Percentiles rank a stretch among this genome's conserved stretches.
Conservation (phyloP, 2,329 filamentous ascomycete species). For the Phoma sp. region DNA sequence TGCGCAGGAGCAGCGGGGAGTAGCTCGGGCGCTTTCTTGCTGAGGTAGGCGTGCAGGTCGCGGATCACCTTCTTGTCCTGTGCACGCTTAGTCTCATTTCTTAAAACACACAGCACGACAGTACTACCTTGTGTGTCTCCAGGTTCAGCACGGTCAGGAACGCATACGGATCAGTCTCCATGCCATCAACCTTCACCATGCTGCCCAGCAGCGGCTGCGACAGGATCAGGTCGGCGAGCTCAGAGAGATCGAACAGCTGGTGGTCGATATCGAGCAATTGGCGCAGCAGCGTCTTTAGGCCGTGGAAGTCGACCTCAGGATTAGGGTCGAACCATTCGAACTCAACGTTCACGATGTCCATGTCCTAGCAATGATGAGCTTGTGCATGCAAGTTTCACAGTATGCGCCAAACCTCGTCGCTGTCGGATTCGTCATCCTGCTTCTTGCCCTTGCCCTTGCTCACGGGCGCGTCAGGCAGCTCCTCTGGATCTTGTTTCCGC, state of each 20-base stretch:
- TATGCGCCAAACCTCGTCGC: conserved; percentile 42
- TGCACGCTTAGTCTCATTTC: not conserved
- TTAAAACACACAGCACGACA: not conserved
- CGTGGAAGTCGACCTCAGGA: conserved; percentile 89
- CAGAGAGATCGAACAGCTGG: conserved; percentile 84
- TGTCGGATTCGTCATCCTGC: conserved; percentile 44
- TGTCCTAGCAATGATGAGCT: conserved; percentile 64
- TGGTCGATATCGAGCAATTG: conserved; percentile 92
- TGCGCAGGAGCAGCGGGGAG: conserved; percentile 52
- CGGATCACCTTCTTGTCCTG: conserved; percentile 73
- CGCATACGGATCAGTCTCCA: conserved; percentile 89
- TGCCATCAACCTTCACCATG: conserved; percentile 96
- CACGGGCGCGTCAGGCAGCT: conserved; percentile 44
- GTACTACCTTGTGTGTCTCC: conserved; percentile 68
- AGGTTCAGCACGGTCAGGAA: conserved; percentile 89
- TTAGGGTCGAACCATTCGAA: conserved; percentile 99
- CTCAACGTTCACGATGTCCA: conserved; percentile 91
- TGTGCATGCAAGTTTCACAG: not conserved
- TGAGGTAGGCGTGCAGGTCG: conserved; percentile 74
- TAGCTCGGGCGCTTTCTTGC: conserved; percentile 51
- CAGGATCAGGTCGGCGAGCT: conserved; percentile 82
- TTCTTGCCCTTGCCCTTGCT: conserved; percentile 36
- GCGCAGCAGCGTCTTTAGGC: conserved; percentile 84
- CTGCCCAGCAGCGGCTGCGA: conserved; percentile 87
- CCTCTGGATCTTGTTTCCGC: conserved; percentile 45